phyloP scores from a whole-genome alignment of 2,329 filamentous ascomycete species.

The Colletotrichum cuscutae region DNA sequence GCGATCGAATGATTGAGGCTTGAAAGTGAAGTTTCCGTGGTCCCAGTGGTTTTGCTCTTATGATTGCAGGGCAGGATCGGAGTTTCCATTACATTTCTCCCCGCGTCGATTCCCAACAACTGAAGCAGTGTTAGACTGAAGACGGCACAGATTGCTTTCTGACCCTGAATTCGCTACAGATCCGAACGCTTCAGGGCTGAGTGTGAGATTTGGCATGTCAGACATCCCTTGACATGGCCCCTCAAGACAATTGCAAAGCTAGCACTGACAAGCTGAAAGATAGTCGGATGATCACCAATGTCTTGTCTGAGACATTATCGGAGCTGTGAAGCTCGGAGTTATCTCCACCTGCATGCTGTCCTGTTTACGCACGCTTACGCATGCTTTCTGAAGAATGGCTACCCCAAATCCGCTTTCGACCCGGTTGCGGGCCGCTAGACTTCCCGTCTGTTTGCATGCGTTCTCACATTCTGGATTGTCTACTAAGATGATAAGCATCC shows the following conservation, averaged over 20 bases:
- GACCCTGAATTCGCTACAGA: too few relatives aligned
- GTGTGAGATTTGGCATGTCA: neutral
- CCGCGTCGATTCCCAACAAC: neutral
- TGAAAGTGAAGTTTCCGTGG: too few relatives aligned
- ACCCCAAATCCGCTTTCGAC: neutral
- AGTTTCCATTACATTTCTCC: neutral
- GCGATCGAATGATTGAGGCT: too few relatives aligned
- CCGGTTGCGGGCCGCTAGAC: conserved; percentile 24
- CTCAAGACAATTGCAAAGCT: neutral
- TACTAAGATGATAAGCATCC: neutral
- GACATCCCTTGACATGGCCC: neutral
- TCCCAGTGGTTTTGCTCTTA: too few relatives aligned
- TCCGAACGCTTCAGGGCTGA: neutral
- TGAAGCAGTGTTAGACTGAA: neutral
- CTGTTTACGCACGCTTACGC: neutral
- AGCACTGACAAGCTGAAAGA: neutral
- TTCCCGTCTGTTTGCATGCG: neutral
- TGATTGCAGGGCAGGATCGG: neutral
- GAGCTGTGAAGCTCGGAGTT: neutral
- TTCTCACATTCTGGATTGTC: neutral
- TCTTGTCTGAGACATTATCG: neutral
- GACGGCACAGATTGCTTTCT: too few relatives aligned
- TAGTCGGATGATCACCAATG: neutral
- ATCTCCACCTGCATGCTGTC: neutral
- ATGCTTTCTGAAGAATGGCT: neutral